Base-by-base conservation (phyloP, 2,329 filamentous ascomycete genomes). In the Diplodia mutila region DNA sequence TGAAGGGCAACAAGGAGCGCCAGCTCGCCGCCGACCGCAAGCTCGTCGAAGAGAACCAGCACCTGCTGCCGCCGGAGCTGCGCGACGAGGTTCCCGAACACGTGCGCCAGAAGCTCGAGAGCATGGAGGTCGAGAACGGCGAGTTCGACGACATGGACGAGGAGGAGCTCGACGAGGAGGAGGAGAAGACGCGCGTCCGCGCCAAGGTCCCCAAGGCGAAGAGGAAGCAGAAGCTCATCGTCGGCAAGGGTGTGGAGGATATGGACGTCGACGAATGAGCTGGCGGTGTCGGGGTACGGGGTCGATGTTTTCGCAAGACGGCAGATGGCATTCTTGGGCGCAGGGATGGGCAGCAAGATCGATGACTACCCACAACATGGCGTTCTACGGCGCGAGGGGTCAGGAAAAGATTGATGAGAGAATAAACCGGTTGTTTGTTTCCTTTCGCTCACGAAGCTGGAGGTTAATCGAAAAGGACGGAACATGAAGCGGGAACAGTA, bases 41-140 rank as follows among this genome's bases (percentile, higher is more conserved):
- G 85, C 86, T 98, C 72, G 94, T 99, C 63, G 90, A 90, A 73
- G 89, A 95, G 84, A 94, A 97, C 82, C 89, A 93, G 84, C 95
- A 99, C 82, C 86, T 99, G 80, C 87, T 99, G 75, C 93, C 92
- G 73, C 81, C 80, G 53, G 76, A 79, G 69, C 80, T 83, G 75
- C 49, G 65, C 55, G 57, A 67, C 65, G 67, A 63, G 46, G 55
- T 67, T n/a, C 67, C 53, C 55, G 67, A 69, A 39, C 48, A 63
- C 49, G 51, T 67, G 37, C 65, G 61, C 55, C 53, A 67, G 34
- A 64, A 67, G 51, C 64, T 69, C 64, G 64, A 66, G 61, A 59
- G 53, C 42, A 65, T 68, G 67, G 61, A 68, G 23, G 57, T 69
- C 34, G 70, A 74, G 70, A 74, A 75, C 65, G 76, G 77, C 71